Evolutionary conservation across 148 eudicot genomes (phyloP).

Genomic region (Rhododendron ovatum): DNA sequence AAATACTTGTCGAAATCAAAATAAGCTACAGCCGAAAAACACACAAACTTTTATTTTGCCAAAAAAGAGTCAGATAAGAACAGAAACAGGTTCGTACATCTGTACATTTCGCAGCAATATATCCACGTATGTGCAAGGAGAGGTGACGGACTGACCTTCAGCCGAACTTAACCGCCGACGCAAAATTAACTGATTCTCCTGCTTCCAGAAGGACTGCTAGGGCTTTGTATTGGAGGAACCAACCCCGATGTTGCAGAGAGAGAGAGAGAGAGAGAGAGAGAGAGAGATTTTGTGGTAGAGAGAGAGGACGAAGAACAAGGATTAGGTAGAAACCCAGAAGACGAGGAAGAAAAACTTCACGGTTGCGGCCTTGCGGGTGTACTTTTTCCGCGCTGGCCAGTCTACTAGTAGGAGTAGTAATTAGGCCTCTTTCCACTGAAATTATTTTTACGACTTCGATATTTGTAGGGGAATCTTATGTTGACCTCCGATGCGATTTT

Average conservation of each 20-base stretch:
- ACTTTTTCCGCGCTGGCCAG: neutral
- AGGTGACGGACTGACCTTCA: neutral
- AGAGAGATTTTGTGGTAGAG: neutral
- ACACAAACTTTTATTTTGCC: neutral
- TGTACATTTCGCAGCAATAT: neutral
- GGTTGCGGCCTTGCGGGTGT: neutral
- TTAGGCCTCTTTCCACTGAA: no score
- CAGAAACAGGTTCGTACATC: neutral
- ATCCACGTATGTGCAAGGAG: neutral
- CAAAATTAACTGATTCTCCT: neutral
- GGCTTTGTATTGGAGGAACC: neutral
- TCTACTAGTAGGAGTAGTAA: neutral
- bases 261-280: neutral
- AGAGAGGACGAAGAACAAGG: neutral
- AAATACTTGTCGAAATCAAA: neutral
- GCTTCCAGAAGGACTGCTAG: neutral
- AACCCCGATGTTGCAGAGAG: neutral
- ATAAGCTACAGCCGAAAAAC: neutral
- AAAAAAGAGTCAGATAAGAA: neutral
- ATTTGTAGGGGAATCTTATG: no score
- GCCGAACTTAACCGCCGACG: neutral
- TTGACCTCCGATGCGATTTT: no score
- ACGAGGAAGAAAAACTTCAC: neutral
- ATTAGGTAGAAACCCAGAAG: neutral
- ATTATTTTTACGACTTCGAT: no score